Base-by-base conservation (phyloP, 208 protist species). In the Angomonas deanei region DNA sequence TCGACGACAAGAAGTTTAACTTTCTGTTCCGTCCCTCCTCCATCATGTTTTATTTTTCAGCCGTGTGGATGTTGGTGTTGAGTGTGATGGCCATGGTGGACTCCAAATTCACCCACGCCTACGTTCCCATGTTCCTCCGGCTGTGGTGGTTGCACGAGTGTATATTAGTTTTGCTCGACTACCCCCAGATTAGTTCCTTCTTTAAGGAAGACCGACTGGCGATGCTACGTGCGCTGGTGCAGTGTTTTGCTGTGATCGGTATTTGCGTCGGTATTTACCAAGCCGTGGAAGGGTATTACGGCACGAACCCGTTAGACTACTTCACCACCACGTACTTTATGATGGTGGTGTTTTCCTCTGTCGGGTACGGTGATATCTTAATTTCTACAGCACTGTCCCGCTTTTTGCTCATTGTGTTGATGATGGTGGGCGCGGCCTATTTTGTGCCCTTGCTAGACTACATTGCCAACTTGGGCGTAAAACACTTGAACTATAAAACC, bases 261-360 rank as follows among this genome's bases (percentile, higher is more conserved):
- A 78, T 73, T 27, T 68, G 66, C n/a, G 72, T 78, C 4, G 72
- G 72, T 31, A 56, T 69, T 23, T 62, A 72, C 48, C 72, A 78
- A 39, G 72, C 72, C 26, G 66, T 78, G 1, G 72, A 78, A 36
- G 72, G 52, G n/a, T 78, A 68, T 32, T 68, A 62, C 59, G 71
- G 71, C 15, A 53, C 11, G 19, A 53, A 78, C 53, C 72, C 65
- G 8, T 47, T 78, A 2, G 72, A 73, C 55, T 78, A 66, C 62
- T 78, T 73, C 52, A 60, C 66, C 42, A 68, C 66, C 54, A 54
- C 64, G 19, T 78, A 78, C 59, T 72, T 78, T 61, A 78, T 78
- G 72, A 24, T 78, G 33, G 38, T 78, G 6, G 48, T 64, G 61
- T 78, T 78, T 57, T 78, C 72, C 21, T 59, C 72, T 50, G 73